Evolutionary conservation across 1,284 basidiomycete genomes (phyloP), one percentile per base, ranked within the genome.

Genomic region (Boletellus sp.): DNA sequence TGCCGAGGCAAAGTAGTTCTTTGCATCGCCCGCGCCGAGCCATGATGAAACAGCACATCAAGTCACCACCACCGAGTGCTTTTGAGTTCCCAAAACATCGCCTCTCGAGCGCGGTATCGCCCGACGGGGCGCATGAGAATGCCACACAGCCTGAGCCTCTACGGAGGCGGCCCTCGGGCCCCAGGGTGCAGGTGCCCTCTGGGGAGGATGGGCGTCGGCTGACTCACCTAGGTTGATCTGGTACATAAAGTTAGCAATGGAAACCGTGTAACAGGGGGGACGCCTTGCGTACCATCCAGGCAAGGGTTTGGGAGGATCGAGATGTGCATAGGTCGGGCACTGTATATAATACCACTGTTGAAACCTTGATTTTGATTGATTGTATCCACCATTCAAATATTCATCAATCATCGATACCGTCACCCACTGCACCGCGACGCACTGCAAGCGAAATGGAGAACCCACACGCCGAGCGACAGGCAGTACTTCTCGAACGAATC

Each of bases 391-490:
- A 27, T 27, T n/a, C n/a, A n/a, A n/a, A n/a, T n/a, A n/a, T n/a
- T 19, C 29, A 30, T 7, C 17, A 5, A 33, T 33, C 16, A 16
- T 17, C 36, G 17, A 30, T 17, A 38, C 19, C 10, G 19, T 26
- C 13, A 30, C 25, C 25, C 25, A 26, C 25, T 14, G 5, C 30
- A 23, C 5, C 22, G 35, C 9, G 16, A 33, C 16, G 8, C 30
- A 14, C 30, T 33, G 30, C 25, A 26, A 8, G 16, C 30, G 30
- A 38, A 40, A 93, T 94, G 91, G 88, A 93, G 69, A 93, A 92
- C 64, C 91, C 88, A 21, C 90, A 95, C 61, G 90, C 92, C 51
- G 91, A 94, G 67, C 77, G 90, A 50, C 93, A 96, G 64, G 90
- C 88, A 26, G 82, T 93, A 30, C 77, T 95, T 26, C 76, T 95